A percentile compares a stretch with the other conserved stretches of the same genome.
These are phyloP conservation scores for Eucalyptus shirleyi DNA, from an alignment of 345 rosid genomes.

Conservation along the genomic window DNA sequence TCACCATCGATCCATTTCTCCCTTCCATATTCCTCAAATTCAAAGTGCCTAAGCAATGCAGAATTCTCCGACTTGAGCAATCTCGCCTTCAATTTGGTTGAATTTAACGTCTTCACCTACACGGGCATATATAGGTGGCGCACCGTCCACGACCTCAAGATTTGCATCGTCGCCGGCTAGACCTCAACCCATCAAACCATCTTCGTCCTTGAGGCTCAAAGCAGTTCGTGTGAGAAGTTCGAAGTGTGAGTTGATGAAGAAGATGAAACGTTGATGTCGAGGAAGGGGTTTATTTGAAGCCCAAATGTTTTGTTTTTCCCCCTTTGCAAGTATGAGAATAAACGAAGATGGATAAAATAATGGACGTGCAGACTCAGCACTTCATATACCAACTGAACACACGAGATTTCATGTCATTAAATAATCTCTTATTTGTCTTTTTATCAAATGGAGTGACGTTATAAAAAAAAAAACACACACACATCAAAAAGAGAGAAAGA, in stretches of 20 bases:
- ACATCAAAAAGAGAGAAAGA: rapidly evolving
- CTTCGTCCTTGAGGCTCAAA: not conserved
- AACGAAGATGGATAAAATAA: not conserved
- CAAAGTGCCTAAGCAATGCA: not conserved
- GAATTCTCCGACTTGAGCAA: not conserved
- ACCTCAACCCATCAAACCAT: not conserved
- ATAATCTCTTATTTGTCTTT: not conserved
- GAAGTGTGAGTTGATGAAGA: not conserved
- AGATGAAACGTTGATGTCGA: not conserved
- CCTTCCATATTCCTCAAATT: not conserved
- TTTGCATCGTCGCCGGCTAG: not conserved
- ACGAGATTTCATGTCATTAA: not conserved
- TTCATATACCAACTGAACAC: not conserved
- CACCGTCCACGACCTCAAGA: not conserved
- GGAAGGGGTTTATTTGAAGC: not conserved
- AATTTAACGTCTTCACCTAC: not conserved
- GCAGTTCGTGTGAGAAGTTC: not conserved
- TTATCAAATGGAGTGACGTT: not conserved
- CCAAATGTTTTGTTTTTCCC: not conserved
- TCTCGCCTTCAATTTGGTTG: not conserved
- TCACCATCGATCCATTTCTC: not conserved
- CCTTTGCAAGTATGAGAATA: not conserved
- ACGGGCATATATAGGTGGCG: rapidly evolving
- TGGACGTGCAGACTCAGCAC: not conserved
- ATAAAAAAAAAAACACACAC: not conserved